phyloP scores from a whole-genome alignment of 257 asterid species.

The Capsicum pubescens region DNA sequence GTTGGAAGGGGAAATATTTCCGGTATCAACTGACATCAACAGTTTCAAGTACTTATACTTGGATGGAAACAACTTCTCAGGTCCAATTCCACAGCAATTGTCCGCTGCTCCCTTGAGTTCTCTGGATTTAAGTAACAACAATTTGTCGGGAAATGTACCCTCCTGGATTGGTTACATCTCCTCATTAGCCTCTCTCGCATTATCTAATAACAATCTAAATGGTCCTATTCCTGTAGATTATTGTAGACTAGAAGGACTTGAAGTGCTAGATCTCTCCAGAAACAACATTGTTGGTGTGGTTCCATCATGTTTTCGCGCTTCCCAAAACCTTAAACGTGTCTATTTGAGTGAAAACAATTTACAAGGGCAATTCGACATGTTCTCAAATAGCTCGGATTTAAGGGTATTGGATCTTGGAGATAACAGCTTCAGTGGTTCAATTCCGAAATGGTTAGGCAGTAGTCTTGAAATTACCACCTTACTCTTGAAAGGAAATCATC shows the following conservation, averaged over 20 bases:
- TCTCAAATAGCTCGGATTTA: neutral
- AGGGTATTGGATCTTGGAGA: neutral
- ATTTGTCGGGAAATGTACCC: neutral
- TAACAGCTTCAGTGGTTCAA: conserved; percentile 6
- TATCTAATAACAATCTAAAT: conserved; percentile 8
- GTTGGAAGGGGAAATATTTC: conserved; percentile 27
- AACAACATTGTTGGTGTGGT: conserved; percentile 2
- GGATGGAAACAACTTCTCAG: conserved; percentile 30
- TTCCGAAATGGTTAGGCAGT: conserved; percentile 11
- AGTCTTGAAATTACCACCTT: neutral
- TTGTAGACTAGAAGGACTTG: neutral
- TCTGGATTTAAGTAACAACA: conserved; percentile 24
- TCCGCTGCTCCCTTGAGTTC: neutral
- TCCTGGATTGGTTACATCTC: conserved; percentile 9
- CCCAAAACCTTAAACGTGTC: neutral
- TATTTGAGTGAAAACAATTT: conserved; percentile 17
- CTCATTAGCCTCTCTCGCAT: neutral
- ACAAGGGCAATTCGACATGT: neutral
- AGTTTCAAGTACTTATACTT: conserved; percentile 25
- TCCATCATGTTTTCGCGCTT: conserved; percentile 27
- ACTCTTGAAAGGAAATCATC: conserved; percentile 18
- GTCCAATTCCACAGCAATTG: conserved; percentile 24
- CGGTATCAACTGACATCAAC: neutral
- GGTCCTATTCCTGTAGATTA: neutral
- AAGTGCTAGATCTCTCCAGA: conserved; percentile 12